Base-by-base conservation (phyloP, 164 flowering plant genomes). In the Tinospora cordifolia region DNA sequence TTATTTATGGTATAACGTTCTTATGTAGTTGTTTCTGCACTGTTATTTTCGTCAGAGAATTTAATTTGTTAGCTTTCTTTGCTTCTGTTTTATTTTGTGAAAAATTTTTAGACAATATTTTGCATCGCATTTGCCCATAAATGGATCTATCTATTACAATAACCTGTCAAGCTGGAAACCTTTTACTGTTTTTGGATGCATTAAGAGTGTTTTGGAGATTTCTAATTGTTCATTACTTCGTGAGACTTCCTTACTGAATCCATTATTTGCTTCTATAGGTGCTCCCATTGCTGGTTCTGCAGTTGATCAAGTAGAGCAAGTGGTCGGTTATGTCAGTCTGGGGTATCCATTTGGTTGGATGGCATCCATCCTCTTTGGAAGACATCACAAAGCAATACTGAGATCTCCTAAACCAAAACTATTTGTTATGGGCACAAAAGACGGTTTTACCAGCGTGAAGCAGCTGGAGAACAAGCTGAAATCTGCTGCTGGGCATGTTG, bases 231-330 rank as follows among this genome's bases (percentile, higher is more conserved):
- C 46, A 41, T 41, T 8, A 41, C 13, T 11, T 41, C 8, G 46
- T 41, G 63, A 25, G 25, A 27, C 39, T 41, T 60, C 40, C 22
- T 26, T 34, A 21, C 17, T 36, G 7, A 51, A 9, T 39, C 22
- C 19, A 12, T 24, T 68, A 15, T 70, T 64, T 69, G 65, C 27
- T 73, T 67, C 60, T 38, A 51, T 84, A 92, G 99, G 98, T 75
- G 98, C 99, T 40, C 88, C 98, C 26, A 90, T 94, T 71, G 83
- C 99, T 41, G 98, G 99, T 67, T 94, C 99, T 49, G 93, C 97
- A 11, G 97, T 92, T 39, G 94, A 90, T 77, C 78, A 81, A 71
- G 75, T 90, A 17, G 84, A 88, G 21, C 85, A 88, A 74, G 88
- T 92, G 5, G 90, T 88, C 47, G 98, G 97, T 12, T 89, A 90